Base-by-base conservation (phyloP, 768 basidiomycete species). In the Russula ochroleuca region DNA sequence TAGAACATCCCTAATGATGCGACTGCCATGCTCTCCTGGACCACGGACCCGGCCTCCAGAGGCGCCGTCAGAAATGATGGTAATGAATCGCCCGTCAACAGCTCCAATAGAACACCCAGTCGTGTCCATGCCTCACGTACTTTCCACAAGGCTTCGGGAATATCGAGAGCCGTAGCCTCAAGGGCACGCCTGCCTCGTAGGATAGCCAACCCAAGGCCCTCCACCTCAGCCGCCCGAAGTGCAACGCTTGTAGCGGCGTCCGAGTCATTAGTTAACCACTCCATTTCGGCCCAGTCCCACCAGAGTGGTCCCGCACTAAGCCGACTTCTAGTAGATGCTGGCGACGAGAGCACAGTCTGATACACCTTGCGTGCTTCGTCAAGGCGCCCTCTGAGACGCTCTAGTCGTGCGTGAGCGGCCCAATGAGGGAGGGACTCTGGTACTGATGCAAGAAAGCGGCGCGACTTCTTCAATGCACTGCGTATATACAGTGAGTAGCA, bases 221-320 rank as follows among this genome's bases (percentile, higher is more conserved):
- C 78, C 38, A 85, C 74, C 4, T 78, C 81, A 14, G 79, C 82
- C 11, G 85, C 80, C 23, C 78, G 80, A 50, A 86, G 72, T 48
- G 86, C 77, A 37, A 88, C 78, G 40, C 78, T 75, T 41, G 84
- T 71, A 15, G 86, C 80, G 38, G 79, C 77, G 37, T 83, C 79
- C 21, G 76, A 70, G 37, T 79, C 68, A 1, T 83, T 81, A 15
- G 76, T 72, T 13, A 90, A 71, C 91, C 91, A 94, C 73, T 92
- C 90, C 80, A 90, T 81, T 69, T 93, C 86, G 1, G 86, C 87
- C 88, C 90, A 93, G 68, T 86, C 83, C 85, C 85, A 91, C 88
- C 88, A 93, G 64, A 93, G 71, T 61, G 72, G 72, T 23, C 80
- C 76, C 17, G 74, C 70, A 37, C 77, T 80, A 5, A 70, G 70